These are phyloP conservation scores for Penicillium corylophilum DNA, from an alignment of 2,329 filamentous ascomycete genomes.

Conservation along the genomic window DNA sequence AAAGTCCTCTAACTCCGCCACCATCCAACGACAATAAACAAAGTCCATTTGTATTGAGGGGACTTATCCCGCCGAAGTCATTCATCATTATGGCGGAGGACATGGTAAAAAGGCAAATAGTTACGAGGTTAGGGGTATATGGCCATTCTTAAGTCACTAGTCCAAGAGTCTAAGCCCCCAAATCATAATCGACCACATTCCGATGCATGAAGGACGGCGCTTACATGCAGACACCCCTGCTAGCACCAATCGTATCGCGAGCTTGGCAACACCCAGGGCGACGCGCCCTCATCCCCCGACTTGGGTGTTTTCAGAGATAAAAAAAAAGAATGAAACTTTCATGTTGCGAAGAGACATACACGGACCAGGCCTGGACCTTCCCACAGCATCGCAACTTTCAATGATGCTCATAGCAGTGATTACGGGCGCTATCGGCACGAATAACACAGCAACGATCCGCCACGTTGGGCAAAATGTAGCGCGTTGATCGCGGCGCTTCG, in stretches of 20 bases:
- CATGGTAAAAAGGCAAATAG: not conserved
- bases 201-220: constrained; percentile 2
- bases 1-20: constrained; percentile 43
- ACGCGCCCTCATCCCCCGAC: not conserved
- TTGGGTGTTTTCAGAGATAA: not conserved
- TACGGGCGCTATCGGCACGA: not conserved
- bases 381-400: not conserved
- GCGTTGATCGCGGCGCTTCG: too few relatives aligned
- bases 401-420: not conserved
- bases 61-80: not conserved
- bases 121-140: not conserved
- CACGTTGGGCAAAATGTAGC: not conserved
- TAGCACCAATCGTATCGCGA: not conserved
- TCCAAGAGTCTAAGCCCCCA: not conserved
- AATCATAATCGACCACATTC: not conserved
- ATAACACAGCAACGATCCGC: not conserved
- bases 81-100: not conserved
- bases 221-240: not conserved
- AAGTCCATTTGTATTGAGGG: constrained; percentile 9
- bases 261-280: not conserved
- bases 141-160: not conserved
- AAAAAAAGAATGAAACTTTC: not conserved
- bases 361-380: not conserved
- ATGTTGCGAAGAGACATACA: not conserved
- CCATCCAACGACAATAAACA: constrained; percentile 35